A percentile compares a stretch with the other conserved stretches of the same genome.
Conservation (phyloP, 116 monocot species). For the Zostera marina region DNA sequence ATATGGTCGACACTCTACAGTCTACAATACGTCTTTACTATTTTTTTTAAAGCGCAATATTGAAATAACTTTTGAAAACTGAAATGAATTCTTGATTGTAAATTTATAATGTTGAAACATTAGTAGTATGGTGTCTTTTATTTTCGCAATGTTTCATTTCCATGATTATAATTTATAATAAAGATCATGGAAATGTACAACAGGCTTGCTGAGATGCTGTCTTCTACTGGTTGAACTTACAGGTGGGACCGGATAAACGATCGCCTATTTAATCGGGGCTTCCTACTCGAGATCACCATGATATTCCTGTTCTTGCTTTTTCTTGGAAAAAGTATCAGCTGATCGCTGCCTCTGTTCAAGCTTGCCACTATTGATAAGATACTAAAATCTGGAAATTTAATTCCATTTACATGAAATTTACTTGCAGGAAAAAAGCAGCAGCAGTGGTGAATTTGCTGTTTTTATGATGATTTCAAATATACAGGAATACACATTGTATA, state of each 20-base stretch:
- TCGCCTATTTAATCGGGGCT: constrained; percentile 17
- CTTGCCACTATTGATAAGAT: neutral
- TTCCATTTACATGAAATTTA: no score
- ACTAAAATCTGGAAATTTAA: no score
- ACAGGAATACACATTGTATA: no score
- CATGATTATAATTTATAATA: constrained; percentile 30
- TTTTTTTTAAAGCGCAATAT: no score
- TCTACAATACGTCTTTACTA: no score
- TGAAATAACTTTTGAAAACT: no score
- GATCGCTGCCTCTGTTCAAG: neutral
- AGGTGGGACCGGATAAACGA: constrained; percentile 63
- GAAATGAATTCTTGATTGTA: neutral
- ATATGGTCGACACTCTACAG: no score
- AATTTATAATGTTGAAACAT: neutral
- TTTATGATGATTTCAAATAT: no score
- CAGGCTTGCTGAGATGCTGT: constrained; percentile 95
- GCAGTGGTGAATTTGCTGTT: no score
- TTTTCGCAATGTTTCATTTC: neutral
- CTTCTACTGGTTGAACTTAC: constrained; percentile 93
- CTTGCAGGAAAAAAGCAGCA: no score
- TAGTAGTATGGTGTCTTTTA: neutral
- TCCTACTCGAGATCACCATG: constrained; percentile 37
- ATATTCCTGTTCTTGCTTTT: constrained; percentile 40
- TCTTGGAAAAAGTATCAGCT: constrained; percentile 15
- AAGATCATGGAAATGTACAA: constrained; percentile 32